These are phyloP conservation scores for Aspergillus felis DNA, from an alignment of 2,329 filamentous ascomycete genomes.

Conservation along the genomic window DNA sequence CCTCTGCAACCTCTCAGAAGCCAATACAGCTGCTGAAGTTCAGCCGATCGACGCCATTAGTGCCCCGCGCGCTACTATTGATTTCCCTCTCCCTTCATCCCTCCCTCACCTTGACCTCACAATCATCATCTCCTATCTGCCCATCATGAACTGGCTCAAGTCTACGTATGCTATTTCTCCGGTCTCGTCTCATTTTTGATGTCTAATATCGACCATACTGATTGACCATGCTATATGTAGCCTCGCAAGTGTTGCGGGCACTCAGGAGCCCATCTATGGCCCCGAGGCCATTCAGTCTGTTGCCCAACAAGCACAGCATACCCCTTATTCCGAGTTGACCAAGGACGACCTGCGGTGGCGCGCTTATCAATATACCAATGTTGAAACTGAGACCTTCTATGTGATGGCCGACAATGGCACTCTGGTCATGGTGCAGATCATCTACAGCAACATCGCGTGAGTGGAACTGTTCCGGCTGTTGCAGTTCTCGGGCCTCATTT, in stretches of 20 bases:
- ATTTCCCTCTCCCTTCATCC: conserved; percentile 24
- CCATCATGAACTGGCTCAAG: conserved; percentile 93
- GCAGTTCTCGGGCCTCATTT: neutral
- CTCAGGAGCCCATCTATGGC: conserved; percentile 93
- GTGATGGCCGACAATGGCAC: conserved; percentile 73
- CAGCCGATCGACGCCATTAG: conserved; percentile 16
- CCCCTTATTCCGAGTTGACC: conserved; percentile 73
- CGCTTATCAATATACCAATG: conserved; percentile 75
- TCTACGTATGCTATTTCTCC: conserved; percentile 63
- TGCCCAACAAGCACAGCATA: conserved; percentile 71
- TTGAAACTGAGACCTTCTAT: conserved; percentile 96
- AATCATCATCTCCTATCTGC: conserved; percentile 19
- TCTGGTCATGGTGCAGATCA: conserved; percentile 78
- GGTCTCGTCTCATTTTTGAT: conserved; percentile 11
- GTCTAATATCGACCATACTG: conserved; percentile 43
- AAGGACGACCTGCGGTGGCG: conserved; percentile 80
- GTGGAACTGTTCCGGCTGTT: conserved; percentile 25
- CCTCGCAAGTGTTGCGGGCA: conserved; percentile 78
- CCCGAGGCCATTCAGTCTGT: conserved; percentile 83
- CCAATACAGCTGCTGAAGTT: neutral
- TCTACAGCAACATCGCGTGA: conserved; percentile 96
- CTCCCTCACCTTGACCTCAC: neutral
- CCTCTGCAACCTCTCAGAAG: too few species aligned
- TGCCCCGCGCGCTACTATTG: conserved; percentile 32
- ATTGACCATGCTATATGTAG: conserved; percentile 46